Percentiles rank a stretch among this genome's conserved stretches.
Conservation (phyloP, 2,329 filamentous ascomycete species). For the Paecilomyces sp. region DNA sequence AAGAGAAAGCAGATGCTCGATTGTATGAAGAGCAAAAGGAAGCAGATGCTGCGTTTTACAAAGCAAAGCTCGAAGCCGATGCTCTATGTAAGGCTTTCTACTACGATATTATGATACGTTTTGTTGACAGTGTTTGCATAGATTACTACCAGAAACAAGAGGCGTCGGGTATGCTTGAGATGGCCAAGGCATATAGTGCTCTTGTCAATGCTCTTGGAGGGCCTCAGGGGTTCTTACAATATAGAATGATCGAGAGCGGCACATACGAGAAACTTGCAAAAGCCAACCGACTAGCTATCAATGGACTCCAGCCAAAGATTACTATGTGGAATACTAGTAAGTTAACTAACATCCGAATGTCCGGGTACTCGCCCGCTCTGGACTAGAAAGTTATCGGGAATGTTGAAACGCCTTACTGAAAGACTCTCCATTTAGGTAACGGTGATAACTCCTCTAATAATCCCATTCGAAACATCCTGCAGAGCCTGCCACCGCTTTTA, state of each 20-base stretch:
- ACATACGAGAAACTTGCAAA: slow-evolving; percentile 70
- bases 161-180: slow-evolving; percentile 67
- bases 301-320: slow-evolving; percentile 79
- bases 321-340: slow-evolving; percentile 78
- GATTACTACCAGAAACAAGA: slow-evolving; percentile 57
- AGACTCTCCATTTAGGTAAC: slow-evolving; percentile 22
- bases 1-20: slow-evolving; percentile 41
- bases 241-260: slow-evolving; percentile 80
- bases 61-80: slow-evolving; percentile 34
- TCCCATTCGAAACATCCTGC: slow-evolving; percentile 73
- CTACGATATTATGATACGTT: background rate
- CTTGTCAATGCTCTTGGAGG: slow-evolving; percentile 69
- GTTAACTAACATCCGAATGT: background rate
- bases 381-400: background rate
- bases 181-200: slow-evolving; percentile 72
- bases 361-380: background rate
- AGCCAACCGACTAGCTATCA: slow-evolving; percentile 68
- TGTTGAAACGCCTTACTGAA: background rate
- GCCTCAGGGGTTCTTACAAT: slow-evolving; percentile 69
- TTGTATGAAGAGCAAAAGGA: slow-evolving; percentile 45
- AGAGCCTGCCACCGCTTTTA: slow-evolving; percentile 75
- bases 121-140: slow-evolving; percentile 9
- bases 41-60: slow-evolving; percentile 45
- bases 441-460: slow-evolving; percentile 45
- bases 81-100: slow-evolving; percentile 19